These are phyloP conservation scores for Scedosporium aurantiacum DNA, from an alignment of 2,329 filamentous ascomycete genomes.

Conservation along the genomic window DNA sequence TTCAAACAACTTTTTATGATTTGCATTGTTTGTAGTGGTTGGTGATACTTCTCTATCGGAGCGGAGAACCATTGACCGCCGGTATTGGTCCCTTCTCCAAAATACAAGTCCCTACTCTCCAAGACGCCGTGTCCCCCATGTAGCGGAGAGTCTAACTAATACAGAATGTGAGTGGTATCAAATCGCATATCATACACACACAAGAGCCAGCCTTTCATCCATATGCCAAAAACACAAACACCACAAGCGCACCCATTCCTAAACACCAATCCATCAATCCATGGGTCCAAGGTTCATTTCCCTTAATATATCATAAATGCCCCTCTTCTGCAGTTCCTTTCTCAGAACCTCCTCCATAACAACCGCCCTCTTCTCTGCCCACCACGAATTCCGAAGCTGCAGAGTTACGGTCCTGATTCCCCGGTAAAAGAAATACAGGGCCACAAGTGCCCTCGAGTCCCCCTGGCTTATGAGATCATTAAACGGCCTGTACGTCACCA, in stretches of 20 bases:
- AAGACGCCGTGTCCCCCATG: not conserved
- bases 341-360: constrained; percentile 13
- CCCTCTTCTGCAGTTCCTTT: constrained; percentile 11
- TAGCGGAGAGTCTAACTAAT: not conserved
- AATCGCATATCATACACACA: not conserved
- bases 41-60: not conserved
- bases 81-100: not conserved
- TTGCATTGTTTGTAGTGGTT: too few relatives aligned
- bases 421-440: constrained; percentile 18
- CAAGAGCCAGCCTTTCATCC: not conserved
- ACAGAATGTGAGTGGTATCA: not conserved
- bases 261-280: not conserved
- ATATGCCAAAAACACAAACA: not conserved
- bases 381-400: constrained; percentile 13
- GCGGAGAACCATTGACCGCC: not conserved
- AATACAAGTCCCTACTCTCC: not conserved
- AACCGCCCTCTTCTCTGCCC: constrained; percentile 13
- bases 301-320: constrained; percentile 6
- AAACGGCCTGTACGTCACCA: constrained; percentile 17
- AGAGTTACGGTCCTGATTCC: constrained; percentile 13
- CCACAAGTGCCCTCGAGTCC: constrained; percentile 17
- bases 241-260: not conserved
- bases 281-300: not conserved
- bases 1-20: too few relatives aligned
- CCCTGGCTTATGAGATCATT: constrained; percentile 13